These are phyloP conservation scores for Psilocybe azurescens DNA, from an alignment of 768 basidiomycete genomes.

Conservation along the genomic window DNA sequence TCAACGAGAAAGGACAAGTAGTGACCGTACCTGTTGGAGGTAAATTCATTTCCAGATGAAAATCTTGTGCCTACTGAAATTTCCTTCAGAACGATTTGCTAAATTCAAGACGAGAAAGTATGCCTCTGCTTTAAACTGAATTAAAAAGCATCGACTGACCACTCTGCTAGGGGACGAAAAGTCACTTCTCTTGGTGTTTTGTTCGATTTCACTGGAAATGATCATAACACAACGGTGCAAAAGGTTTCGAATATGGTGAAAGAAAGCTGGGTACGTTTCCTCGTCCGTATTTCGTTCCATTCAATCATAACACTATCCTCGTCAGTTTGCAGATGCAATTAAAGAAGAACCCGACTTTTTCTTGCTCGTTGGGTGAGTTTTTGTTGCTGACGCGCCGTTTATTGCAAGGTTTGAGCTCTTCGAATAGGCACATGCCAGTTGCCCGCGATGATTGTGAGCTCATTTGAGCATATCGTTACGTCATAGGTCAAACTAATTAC, in stretches of 20 bases:
- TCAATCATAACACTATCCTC: too few relatives aligned
- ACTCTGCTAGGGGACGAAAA: constrained; percentile 52
- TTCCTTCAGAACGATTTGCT: constrained; percentile 53
- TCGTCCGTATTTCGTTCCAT: too few relatives aligned
- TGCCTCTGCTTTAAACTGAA: background rate
- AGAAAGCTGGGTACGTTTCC: constrained; percentile 67
- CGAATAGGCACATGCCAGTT: constrained; percentile 81
- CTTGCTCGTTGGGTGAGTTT: constrained; percentile 64
- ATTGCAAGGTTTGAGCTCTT: background rate
- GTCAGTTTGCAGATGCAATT: constrained; percentile 78
- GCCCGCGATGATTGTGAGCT: constrained; percentile 66
- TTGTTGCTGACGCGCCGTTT: background rate
- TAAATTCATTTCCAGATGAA: constrained; percentile 18
- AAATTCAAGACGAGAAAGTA: constrained; percentile 81
- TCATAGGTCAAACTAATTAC: background rate
- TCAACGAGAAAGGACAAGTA: constrained; percentile 42
- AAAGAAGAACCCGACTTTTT: constrained; percentile 84
- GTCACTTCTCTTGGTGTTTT: constrained; percentile 85
- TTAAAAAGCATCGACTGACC: background rate
- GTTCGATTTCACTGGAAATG: constrained; percentile 77
- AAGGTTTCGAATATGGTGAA: constrained; percentile 75
- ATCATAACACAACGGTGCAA: constrained; percentile 75
- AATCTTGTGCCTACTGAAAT: background rate
- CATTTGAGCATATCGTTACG: background rate
- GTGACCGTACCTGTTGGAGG: constrained; percentile 44